These are phyloP conservation scores for Vitellaria paradoxa DNA, from an alignment of 179 eudicot species.

Conservation along the genomic window DNA sequence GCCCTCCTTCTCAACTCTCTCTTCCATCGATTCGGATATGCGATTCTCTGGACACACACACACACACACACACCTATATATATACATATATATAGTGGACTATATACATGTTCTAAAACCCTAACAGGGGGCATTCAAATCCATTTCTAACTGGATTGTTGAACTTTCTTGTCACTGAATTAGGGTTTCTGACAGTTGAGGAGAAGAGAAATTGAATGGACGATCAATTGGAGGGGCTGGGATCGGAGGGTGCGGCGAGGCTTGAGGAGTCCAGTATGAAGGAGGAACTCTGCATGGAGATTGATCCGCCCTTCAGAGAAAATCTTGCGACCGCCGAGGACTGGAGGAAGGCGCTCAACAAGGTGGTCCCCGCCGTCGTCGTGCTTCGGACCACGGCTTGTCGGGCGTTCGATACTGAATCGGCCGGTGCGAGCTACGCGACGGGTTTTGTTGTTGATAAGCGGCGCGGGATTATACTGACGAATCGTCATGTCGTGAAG, in stretches of 20 bases:
- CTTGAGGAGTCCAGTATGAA: conserved; percentile 48
- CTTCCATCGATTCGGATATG: too few species aligned
- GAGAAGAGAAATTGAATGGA: conserved; percentile 2
- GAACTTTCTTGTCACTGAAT: neutral
- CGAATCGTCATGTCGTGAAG: conserved; percentile 96
- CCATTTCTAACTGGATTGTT: neutral
- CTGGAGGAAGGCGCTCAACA: conserved; percentile 80
- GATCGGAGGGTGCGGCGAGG: conserved; percentile 45
- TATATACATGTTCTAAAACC: neutral
- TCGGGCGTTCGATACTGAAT: conserved; percentile 88
- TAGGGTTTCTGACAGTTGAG: conserved; percentile 1
- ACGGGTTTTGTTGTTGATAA: conserved; percentile 95
- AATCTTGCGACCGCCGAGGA: conserved; percentile 72
- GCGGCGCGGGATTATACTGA: conserved; percentile 82
- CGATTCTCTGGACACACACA: too few species aligned
- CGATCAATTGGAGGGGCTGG: conserved; percentile 41
- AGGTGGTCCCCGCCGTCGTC: conserved; percentile 89
- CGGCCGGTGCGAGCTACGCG: conserved; percentile 85
- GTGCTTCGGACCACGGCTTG: conserved; percentile 89
- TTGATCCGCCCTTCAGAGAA: conserved; percentile 67
- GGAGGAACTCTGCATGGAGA: conserved; percentile 77
- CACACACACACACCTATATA: too few species aligned
- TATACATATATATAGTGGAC: too few species aligned
- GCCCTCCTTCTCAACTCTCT: too few species aligned
- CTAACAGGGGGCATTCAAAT: neutral